A percentile compares a stretch with the other conserved stretches of the same genome.
phyloP scores from a whole-genome alignment of 2,329 filamentous ascomycete genomes.

The Botrytis sinoallii region DNA sequence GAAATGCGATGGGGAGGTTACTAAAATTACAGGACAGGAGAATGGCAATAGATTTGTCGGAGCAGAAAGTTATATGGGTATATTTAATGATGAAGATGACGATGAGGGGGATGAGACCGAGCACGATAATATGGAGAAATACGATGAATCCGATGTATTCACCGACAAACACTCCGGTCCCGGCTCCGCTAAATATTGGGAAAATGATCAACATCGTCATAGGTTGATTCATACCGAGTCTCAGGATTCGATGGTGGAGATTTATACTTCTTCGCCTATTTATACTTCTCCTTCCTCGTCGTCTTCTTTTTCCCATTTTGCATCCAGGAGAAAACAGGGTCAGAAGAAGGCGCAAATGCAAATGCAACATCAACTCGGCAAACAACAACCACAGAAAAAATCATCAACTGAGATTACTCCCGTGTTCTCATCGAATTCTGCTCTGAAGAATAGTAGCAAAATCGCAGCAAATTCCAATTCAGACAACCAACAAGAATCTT shows the following conservation, averaged over 20 bases:
- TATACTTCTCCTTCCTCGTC: not conserved
- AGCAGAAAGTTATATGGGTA: not conserved
- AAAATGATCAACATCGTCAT: not conserved
- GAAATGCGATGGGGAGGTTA: not conserved
- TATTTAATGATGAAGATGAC: not conserved
- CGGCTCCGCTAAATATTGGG: not conserved
- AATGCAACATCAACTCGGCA: too few relatives aligned
- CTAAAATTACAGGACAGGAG: not conserved
- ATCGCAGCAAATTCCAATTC: too few relatives aligned
- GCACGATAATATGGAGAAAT: not conserved
- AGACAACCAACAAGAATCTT: too few relatives aligned
- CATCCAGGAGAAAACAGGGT: too few relatives aligned
- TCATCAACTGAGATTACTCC: too few relatives aligned
- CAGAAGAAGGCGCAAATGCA: too few relatives aligned
- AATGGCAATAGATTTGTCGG: not conserved
- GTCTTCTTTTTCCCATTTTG: too few relatives aligned
- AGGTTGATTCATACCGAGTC: not conserved
- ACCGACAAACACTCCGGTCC: not conserved
- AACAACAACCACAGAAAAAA: too few relatives aligned
- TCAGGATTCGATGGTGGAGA: not conserved
- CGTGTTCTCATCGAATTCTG: too few relatives aligned
- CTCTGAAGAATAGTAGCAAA: too few relatives aligned
- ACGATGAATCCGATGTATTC: not conserved
- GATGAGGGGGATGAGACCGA: not conserved
- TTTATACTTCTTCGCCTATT: not conserved